Base-by-base conservation (phyloP, 2,329 filamentous ascomycete genomes). In the Fusarium sp. region DNA sequence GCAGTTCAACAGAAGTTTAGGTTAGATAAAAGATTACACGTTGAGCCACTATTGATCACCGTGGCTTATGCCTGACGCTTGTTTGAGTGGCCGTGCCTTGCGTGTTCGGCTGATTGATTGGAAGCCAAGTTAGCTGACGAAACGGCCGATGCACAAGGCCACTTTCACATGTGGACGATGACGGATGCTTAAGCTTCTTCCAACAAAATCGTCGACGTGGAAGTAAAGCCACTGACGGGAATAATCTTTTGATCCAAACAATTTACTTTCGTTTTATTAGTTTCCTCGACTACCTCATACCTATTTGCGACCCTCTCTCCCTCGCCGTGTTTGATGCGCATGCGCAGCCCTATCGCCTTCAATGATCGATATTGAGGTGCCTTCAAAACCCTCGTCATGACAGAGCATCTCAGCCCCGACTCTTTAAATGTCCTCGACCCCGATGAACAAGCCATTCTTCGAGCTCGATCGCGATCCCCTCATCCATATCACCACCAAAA, bases 401-500 rank as follows among this genome's bases (percentile, higher is more conserved):
- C 83, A 77, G 81, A 83, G 74, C 78, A 80, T 73, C 80, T 82
- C 67, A 76, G 76, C 67, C 78, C 79, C 59, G 77, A 78, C 71
- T 72, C 76, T 69, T 67, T 76, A 50, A 69, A 71, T 67, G 66
- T 74, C 72, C 72, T 77, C 69, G 76, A 80, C 24, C 71, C 73
- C 58, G 76, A 79, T 36, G 79, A 82, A 59, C 76, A 79, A 48
- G 78, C 81, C 49, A 73, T 67, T 51, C 73, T 88, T 73, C 83
- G 85, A 74, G 78, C 82, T 46, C 82, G 87, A 65, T 86, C 85
- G 55, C 87, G 90, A 72, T 90, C 90, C 43, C 90, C 91, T 46
- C 89, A 92, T 76, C 90, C 90, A 2, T 92, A 92, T 73, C 87
- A 88, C 74, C 88, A 85, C 73, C 87, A 86, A 60, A 84, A 82